Base-by-base conservation (phyloP, 2,329 filamentous ascomycete genomes). In the Penicillium palitans region DNA sequence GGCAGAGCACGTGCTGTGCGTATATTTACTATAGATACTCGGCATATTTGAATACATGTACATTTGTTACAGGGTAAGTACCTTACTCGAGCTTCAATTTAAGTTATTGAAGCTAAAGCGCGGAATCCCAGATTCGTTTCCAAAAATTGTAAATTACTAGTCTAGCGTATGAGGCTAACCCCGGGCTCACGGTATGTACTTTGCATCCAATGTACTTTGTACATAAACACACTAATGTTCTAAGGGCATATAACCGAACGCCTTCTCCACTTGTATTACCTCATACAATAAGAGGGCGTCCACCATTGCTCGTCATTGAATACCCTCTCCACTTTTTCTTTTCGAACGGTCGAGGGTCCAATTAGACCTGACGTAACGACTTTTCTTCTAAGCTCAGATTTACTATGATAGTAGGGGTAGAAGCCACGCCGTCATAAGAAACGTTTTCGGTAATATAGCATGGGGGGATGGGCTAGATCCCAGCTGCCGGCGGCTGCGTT, bases 401-500 rank as follows among this genome's bases (percentile, higher is more conserved):
- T 4, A 52, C 19, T 27, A 27, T n/a, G 15, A n/a, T 17, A 3
- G 9, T 31, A 33, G 12, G 6, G 9, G 15, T 47, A 7, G 41
- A 49, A 58, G 56, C 48, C 56, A 61, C 52, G 1, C 2, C 48
- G 56, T 61, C 59, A 61, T 50, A 21, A 8, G 21, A 27, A 25
- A 53, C 42, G 33, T 31, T 52, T 31, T 52, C 25, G 51, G 35
- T 44, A 17, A 25, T 35, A 31, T 39, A 31, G 35, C 47, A 59
- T 17, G 29, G 37, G 21, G 7, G 7, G 8, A 45, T 17, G 13
- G 6, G 33, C 24, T 19, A 21, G 19, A 44, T 27, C 46, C 46
- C 50, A 47, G 48, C 49, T 19, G 46, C 41, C 50, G 39, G 48
- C 45, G 33, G 51, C 21, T 39, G 31, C 25, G 27, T 48, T 49